A percentile compares a stretch with the other conserved stretches of the same genome.
These are phyloP conservation scores for Solanum virginianum DNA, from an alignment of 257 asterid genomes.

Conservation along the genomic window DNA sequence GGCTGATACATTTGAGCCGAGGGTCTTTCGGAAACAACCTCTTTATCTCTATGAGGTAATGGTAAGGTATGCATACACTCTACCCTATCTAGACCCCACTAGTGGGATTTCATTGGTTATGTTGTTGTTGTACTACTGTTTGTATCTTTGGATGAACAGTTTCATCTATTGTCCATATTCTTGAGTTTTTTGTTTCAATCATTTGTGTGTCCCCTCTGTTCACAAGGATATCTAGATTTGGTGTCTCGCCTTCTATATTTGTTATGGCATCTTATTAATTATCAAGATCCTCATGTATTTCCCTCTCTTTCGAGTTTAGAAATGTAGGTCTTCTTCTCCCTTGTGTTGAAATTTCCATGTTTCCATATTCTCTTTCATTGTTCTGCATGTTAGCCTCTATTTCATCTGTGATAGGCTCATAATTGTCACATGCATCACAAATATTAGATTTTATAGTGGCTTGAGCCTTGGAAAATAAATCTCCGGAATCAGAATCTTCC, in stretches of 20 bases:
- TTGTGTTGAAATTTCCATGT: neutral
- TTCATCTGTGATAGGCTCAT: neutral
- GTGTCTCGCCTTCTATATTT: neutral
- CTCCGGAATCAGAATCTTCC: neutral
- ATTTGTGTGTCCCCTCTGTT: neutral
- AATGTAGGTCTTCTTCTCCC: neutral
- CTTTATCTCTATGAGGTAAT: no score
- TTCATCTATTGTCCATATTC: neutral
- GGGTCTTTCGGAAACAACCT: no score
- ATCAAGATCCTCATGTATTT: neutral
- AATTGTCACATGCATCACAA: neutral
- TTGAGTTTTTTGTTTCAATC: neutral
- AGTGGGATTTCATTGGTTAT: no score
- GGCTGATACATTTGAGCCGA: no score
- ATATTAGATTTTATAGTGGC: neutral
- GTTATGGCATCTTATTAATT: neutral
- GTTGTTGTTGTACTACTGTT: neutral
- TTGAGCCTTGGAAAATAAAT: neutral
- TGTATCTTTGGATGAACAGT: neutral
- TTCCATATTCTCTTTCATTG: neutral
- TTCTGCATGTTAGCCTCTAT: neutral
- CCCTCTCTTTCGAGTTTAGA: neutral
- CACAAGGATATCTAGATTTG: neutral
- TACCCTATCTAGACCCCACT: no score
- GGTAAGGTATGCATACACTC: no score